Conservation (phyloP, 345 rosid genomes). For the Gossypium australe region DNA sequence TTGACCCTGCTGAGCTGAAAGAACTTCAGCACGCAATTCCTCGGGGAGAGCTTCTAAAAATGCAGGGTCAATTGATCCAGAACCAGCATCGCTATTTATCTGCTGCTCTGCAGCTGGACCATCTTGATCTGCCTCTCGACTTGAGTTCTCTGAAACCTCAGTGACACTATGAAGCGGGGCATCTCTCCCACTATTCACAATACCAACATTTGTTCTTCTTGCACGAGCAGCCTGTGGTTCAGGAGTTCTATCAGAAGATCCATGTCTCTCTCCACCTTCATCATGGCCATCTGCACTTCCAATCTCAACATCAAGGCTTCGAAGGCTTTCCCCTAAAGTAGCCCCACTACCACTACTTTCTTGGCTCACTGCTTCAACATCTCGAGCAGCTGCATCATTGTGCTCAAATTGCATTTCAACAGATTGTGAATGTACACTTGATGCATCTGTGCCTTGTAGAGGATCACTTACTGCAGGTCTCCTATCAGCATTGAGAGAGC, state of each 20-base stretch:
- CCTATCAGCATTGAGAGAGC: conserved; percentile 41
- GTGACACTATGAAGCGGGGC: conserved; percentile 80
- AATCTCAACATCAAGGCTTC: conserved; percentile 95
- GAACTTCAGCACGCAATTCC: conserved; percentile 96
- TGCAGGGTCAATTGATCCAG: conserved; percentile 92
- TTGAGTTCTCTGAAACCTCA: conserved; percentile 89
- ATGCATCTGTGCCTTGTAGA: conserved; percentile 29
- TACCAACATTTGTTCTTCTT: conserved; percentile 59
- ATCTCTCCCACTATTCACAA: conserved; percentile 38
- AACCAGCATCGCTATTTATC: conserved; percentile 46
- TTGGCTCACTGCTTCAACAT: conserved; percentile 96
- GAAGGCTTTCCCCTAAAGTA: conserved; percentile 91
- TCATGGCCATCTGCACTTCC: conserved; percentile 99
- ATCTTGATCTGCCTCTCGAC: conserved; percentile 82
- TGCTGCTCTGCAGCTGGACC: conserved; percentile 61
- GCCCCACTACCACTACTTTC: conserved; percentile 97
- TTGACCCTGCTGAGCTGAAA: conserved; percentile 86
- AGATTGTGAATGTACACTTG: conserved; percentile 46
- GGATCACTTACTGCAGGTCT: conserved; percentile 42
- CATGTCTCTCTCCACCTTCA: conserved; percentile 89
- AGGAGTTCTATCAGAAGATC: conserved; percentile 51
- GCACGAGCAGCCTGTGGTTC: conserved; percentile 60
- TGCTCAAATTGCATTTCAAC: conserved; percentile 90
- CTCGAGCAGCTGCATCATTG: conserved; percentile 69
- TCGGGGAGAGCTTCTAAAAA: conserved; percentile 97